Percentiles rank a stretch among this genome's conserved stretches.
phyloP scores from a whole-genome alignment of 2,329 filamentous ascomycete species.

The Paecilomyces dactylethromorphus region DNA sequence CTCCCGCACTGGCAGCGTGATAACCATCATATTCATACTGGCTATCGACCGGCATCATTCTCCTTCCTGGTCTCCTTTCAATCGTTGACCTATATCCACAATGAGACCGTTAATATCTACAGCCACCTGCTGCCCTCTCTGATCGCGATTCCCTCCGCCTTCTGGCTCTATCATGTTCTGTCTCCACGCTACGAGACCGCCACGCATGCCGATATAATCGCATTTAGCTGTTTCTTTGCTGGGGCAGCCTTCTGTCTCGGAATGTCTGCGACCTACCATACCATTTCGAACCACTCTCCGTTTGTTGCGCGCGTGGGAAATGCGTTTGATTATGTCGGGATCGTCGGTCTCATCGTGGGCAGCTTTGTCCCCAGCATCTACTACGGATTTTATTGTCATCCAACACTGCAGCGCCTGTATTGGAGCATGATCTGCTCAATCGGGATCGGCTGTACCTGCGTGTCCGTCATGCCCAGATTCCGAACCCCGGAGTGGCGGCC shows the following conservation, averaged over 20 bases:
- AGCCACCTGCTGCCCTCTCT: slow-evolving; percentile 63
- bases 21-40: slow-evolving; percentile 62
- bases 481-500: slow-evolving; percentile 77
- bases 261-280: slow-evolving; percentile 80
- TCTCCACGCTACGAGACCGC: slow-evolving; percentile 61
- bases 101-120: slow-evolving; percentile 67
- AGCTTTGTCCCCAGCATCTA: slow-evolving; percentile 84
- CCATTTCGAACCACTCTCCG: slow-evolving; percentile 76
- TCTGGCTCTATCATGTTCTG: slow-evolving; percentile 52
- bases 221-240: slow-evolving; percentile 71
- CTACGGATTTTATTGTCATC: slow-evolving; percentile 74
- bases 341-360: slow-evolving; percentile 84
- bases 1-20: slow-evolving; percentile 52
- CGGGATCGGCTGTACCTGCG: slow-evolving; percentile 66
- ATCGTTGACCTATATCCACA: slow-evolving; percentile 59
- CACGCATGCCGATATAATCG: slow-evolving; percentile 57
- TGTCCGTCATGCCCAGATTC: slow-evolving; percentile 76
- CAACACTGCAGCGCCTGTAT: slow-evolving; percentile 61
- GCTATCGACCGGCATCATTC: slow-evolving; percentile 58
- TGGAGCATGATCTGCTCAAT: slow-evolving; percentile 72
- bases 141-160: slow-evolving; percentile 46
- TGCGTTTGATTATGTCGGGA: slow-evolving; percentile 90
- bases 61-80: slow-evolving; percentile 54
- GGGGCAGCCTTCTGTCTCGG: slow-evolving; percentile 68
- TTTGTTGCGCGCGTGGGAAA: slow-evolving; percentile 77